phyloP scores from a whole-genome alignment of 1,284 basidiomycete genomes.

The Puccinia polysora region DNA sequence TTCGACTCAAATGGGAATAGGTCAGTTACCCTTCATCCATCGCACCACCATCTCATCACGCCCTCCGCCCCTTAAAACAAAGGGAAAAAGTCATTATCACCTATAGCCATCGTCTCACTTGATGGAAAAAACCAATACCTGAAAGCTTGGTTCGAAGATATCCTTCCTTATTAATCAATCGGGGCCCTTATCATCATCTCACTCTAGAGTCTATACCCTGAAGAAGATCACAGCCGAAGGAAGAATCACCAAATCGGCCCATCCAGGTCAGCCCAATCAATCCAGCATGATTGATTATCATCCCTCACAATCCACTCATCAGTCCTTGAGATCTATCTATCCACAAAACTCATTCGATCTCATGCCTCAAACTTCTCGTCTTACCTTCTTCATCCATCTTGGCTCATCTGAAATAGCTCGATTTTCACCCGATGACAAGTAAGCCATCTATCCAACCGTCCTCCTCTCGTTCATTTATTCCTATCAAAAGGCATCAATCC shows the following conservation, averaged over 20 bases:
- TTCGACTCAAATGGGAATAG: slow-evolving; percentile 31
- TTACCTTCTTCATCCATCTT: neutral
- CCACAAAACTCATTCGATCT: too few species aligned
- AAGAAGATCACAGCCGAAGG: slow-evolving; percentile 81
- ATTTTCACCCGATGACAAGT: slow-evolving; percentile 93
- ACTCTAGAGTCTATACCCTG: slow-evolving; percentile 70
- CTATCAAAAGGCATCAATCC: neutral
- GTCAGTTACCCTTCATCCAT: neutral
- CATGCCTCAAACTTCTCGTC: neutral
- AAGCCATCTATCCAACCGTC: neutral
- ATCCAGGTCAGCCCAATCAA: slow-evolving; percentile 67
- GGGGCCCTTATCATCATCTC: neutral
- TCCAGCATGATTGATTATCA: neutral
- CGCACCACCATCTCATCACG: too few species aligned
- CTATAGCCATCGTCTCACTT: too few species aligned
- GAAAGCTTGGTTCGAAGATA: too few species aligned
- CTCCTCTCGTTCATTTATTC: neutral
- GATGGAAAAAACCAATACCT: neutral
- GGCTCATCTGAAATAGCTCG: slow-evolving; percentile 62
- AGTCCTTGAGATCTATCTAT: too few species aligned
- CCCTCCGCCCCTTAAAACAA: too few species aligned
- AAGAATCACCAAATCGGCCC: slow-evolving; percentile 83
- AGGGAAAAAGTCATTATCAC: too few species aligned
- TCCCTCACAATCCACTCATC: slow-evolving; percentile 18
- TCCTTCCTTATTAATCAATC: too few species aligned